phyloP scores from a whole-genome alignment of 768 basidiomycete species.

The Termitomyces sp. region DNA sequence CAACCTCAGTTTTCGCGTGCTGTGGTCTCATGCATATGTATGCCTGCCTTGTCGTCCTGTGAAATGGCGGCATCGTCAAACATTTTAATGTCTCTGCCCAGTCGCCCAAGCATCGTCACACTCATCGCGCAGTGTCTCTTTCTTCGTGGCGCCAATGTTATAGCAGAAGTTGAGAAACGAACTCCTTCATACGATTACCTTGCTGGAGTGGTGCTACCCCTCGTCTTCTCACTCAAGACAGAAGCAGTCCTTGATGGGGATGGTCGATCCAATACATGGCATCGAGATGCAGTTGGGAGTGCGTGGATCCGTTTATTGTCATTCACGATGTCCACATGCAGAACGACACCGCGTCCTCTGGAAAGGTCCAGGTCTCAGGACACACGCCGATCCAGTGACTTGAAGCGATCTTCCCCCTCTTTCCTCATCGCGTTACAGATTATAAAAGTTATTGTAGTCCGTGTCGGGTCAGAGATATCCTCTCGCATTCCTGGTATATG shows the following conservation, averaged over 20 bases:
- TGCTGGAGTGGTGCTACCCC: constrained; percentile 58
- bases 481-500: constrained; percentile 52
- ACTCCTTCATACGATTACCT: constrained; percentile 55
- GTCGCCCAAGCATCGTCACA: constrained; percentile 32
- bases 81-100: constrained; percentile 32
- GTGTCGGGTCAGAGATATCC: constrained; percentile 58
- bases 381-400: constrained; percentile 19
- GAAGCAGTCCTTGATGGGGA: constrained; percentile 36
- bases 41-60: constrained; percentile 42
- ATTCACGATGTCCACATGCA: constrained; percentile 52
- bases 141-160: constrained; percentile 45
- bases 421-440: constrained; percentile 56
- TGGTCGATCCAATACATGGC: constrained; percentile 38
- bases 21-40: constrained; percentile 40
- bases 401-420: constrained; percentile 27
- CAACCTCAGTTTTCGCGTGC: constrained; percentile 45
- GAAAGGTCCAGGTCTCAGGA: constrained; percentile 47
- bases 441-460: constrained; percentile 60
- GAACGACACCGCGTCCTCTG: constrained; percentile 16
- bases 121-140: constrained; percentile 41
- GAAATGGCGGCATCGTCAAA: constrained; percentile 38
- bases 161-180: constrained; percentile 52
- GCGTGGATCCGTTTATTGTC: constrained; percentile 62
- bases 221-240: constrained; percentile 50
- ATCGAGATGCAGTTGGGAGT: constrained; percentile 37